These are phyloP conservation scores for Brassica cretica DNA, from an alignment of 345 rosid species.

Conservation along the genomic window DNA sequence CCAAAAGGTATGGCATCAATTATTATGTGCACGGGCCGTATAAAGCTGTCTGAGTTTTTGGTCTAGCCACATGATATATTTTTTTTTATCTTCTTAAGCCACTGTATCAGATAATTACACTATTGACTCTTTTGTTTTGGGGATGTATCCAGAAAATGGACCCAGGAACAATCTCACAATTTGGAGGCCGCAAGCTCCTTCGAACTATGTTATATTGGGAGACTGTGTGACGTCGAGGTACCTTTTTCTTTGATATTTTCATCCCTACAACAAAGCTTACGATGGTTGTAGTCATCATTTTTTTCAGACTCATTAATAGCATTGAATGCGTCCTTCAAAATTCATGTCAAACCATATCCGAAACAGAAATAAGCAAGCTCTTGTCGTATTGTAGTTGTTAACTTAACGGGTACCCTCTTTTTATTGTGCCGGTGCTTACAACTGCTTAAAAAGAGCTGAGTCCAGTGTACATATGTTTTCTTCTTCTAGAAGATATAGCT, in stretches of 20 bases:
- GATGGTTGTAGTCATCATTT: slow-evolving; percentile 5
- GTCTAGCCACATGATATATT: slow-evolving; percentile 23
- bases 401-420: background rate
- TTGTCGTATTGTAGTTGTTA: slow-evolving; percentile 12
- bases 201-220: slow-evolving; percentile 92
- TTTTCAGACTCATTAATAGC: slow-evolving; percentile 9
- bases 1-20: slow-evolving; percentile 64
- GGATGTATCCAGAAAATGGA: slow-evolving; percentile 64
- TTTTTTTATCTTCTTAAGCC: slow-evolving; percentile 10
- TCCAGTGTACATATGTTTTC: slow-evolving; percentile 12
- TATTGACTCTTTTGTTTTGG: slow-evolving; percentile 5
- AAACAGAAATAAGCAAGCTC: slow-evolving; percentile 15
- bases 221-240: slow-evolving; percentile 98
- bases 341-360: slow-evolving; percentile 14
- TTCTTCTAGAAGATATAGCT: slow-evolving; percentile 9
- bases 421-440: background rate
- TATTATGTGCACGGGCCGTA: slow-evolving; percentile 30
- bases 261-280: slow-evolving; percentile 12
- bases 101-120: slow-evolving; percentile 21
- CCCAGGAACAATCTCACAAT: slow-evolving; percentile 74
- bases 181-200: slow-evolving; percentile 97
- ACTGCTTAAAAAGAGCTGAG: background rate
- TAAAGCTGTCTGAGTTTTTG: slow-evolving; percentile 7
- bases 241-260: slow-evolving; percentile 15
- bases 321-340: slow-evolving; percentile 12